Evolutionary conservation across 352 stramenopile species (phyloP), one percentile per base, ranked within the genome.

Genomic region (Phytophthora cryptogea): DNA sequence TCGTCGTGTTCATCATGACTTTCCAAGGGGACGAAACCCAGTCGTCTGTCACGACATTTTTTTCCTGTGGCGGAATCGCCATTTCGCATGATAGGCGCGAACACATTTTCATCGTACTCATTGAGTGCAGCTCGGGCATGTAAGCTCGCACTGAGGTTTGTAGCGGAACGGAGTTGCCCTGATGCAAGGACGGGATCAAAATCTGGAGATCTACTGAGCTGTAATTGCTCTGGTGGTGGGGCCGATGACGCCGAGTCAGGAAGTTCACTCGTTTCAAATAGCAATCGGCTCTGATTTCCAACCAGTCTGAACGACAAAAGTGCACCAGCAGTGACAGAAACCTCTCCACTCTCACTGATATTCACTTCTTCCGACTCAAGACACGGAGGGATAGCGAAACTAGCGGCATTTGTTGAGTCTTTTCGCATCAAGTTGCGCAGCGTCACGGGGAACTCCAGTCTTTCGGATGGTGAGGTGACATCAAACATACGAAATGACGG

Each of bases 401-500:
- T 57, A 11, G 41, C n/a, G 2, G 27, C 32, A 5, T 52, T 44
- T 40, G 42, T 35, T 8, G 43, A 41, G 26, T 56, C 17, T 37
- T 32, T 66, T 30, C 28, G 42, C 54, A 91, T 81, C 28, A 89
- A 59, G 16, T 89, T 89, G 2, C 63, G 49, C 16, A 93, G 60
- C 3, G 70, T 70, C 16, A 74, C 68, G 3, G 83, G 83, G 23
- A 93, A 89, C 9, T 54, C 47, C 7, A 80, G 43, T 20, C 78
- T 85, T 16, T 74, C 71, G 2, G 53, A 78, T 11, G 80, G 72
- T 8, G 75, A 71, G 0, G 77, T 78, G n/a, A 79, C 37, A 44
- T 93, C 79, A 26, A 93, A 89, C 83, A 91, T 93, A 0, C 83
- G 79, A 59, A 83, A 91, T 6, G 76, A 68, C 14, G 83, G 83